Evolutionary conservation across 495 filamentous ascomycete species (phyloP), one percentile per base, ranked within the genome.

Genomic region (Talaromyces ruber): DNA sequence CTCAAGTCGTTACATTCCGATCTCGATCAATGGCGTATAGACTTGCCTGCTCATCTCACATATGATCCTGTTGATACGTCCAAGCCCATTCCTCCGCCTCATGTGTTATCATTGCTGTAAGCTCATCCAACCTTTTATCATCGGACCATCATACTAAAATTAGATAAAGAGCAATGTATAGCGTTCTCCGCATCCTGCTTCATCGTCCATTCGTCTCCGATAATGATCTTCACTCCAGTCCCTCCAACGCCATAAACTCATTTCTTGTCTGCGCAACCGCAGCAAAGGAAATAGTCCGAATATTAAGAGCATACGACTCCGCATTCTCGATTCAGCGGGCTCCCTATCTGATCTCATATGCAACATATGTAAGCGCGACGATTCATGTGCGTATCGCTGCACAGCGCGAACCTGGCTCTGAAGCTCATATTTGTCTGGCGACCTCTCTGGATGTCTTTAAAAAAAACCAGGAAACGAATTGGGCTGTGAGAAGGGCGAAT

Each of bases 341-440:
- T 9, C 71, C 71, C 1, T 74, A 72, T 59, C 66, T 74, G 64
- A 63, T 74, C 0, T 74, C 71, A 0, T 74, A 74, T 51, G 68
- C 71, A 0, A 74, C 71, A 0, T 74, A 74, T 43, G 71, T 74
- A 57, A 68, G 68, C 45, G 71, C 71, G 24, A 74, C 70, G 0
- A 72, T 74, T 25, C 70, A 74, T 52, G 71, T 67, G 5, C 64
- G 68, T 2, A 67, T 74, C 9, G 72, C 70, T 1, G 70, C 75
- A 3, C 72, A 76, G 47, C 64, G 64, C 16, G 64, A 64, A 47
- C 66, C 59, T 0, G 68, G 67, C 3, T 72, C 70, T 50, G 65
- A 66, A 58, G 70, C 72, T 3, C 67, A 74, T 64, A 43, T 63
- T 2, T 67, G 60, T 39, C 64, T 75, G 16, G 60, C 61, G 24